phyloP scores from a whole-genome alignment of 495 filamentous ascomycete species.

The Bacidia gigantensis region DNA sequence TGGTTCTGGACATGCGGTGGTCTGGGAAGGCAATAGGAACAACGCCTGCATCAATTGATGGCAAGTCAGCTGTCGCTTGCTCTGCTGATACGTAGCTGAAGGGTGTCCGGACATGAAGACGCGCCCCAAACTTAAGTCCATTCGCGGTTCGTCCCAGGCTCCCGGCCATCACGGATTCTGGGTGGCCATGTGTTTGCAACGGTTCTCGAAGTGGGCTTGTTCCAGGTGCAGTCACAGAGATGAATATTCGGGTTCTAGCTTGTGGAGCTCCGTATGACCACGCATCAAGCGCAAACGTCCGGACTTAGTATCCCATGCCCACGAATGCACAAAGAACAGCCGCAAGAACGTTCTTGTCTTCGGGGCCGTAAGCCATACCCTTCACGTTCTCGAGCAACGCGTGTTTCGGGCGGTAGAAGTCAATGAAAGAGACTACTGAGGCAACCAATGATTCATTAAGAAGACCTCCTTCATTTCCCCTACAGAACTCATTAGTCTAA shows the following conservation, averaged over 20 bases:
- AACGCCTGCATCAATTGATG: constrained; percentile 37
- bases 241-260: constrained; percentile 47
- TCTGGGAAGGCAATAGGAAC: constrained; percentile 49
- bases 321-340: constrained; percentile 56
- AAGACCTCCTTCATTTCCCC: constrained; percentile 29
- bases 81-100: constrained; percentile 38
- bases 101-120: constrained; percentile 36
- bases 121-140: constrained; percentile 40
- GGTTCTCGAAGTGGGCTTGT: constrained; percentile 38
- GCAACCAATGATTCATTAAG: constrained; percentile 59
- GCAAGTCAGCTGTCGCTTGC: constrained; percentile 44
- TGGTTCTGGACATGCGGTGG: constrained; percentile 32
- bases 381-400: constrained; percentile 62
- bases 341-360: constrained; percentile 46
- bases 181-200: constrained; percentile 46
- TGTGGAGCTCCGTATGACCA: constrained; percentile 56
- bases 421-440: constrained; percentile 57
- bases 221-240: constrained; percentile 50
- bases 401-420: constrained; percentile 59
- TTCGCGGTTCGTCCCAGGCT: constrained; percentile 47
- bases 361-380: constrained; percentile 34
- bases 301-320: constrained; percentile 58
- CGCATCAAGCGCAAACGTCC: constrained; percentile 48
- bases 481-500: not conserved
- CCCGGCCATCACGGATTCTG: constrained; percentile 15